Base-by-base conservation (phyloP, 768 basidiomycete genomes). In the Boletus vinaceobasis region DNA sequence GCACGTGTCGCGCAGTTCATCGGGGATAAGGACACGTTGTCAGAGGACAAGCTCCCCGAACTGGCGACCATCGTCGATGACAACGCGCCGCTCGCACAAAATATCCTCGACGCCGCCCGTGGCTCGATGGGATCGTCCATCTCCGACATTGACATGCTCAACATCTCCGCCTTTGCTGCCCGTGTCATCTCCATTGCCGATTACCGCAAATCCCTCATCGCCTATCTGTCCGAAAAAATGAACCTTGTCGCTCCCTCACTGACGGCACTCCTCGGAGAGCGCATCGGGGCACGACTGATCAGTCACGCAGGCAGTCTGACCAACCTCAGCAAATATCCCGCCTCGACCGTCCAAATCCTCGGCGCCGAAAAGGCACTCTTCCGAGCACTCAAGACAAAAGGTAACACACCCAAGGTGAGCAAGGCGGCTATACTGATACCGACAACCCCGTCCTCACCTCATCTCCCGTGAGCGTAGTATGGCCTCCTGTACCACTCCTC, bases 281-380 rank as follows among this genome's bases (percentile, higher is more conserved):
- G 93, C 45, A 92, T 97, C 59, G 91, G 92, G 43, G 94, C 94
- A 11, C 79, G 93, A 45, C 75, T 97, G 54, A 97, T 97, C 78
- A 92, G 89, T 63, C 96, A 98, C 67, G 95, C 96, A 19, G 96
- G 96, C 26, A 94, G 92, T 64, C 79, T 98, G 71, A 97, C 94
- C 57, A 98, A 98, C 73, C 74, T 98, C 53, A 91, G 90, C 80
- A 98, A 98, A 77, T 98, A 98, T 75, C 96, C 96, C 32, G 96
- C 96, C 1, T 93, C 91, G 66, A 98, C 96, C 14, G 96, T 98
- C 39, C 96, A 98, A 74, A 98, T 98, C 62, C 79, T 98, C 39
- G 96, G 96, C 62, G 96, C 96, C 23, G 96, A 98, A 77, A 98
- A 98, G 73, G 96, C 96, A 2, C 79, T 98, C 27, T 98, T 98